These are phyloP conservation scores for Nemania diffusa DNA, from an alignment of 2,329 filamentous ascomycete genomes.

Conservation along the genomic window DNA sequence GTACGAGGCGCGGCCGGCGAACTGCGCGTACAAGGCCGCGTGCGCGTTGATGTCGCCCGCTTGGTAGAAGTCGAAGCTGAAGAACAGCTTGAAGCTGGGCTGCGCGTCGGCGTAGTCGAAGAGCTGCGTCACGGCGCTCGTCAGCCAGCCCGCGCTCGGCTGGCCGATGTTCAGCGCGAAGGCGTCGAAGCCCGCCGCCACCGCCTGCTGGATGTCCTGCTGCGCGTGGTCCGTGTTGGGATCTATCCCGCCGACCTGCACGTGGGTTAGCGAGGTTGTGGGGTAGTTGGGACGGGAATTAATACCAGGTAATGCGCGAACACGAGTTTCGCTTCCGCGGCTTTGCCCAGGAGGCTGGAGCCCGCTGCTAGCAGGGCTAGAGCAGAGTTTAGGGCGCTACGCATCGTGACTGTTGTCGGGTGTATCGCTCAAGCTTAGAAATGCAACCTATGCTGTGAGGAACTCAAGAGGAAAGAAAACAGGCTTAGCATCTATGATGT, in stretches of 20 bases:
- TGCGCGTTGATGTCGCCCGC: constrained; percentile 42
- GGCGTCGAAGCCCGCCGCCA: constrained; percentile 47
- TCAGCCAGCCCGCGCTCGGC: constrained; percentile 43
- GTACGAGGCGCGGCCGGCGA: constrained; percentile 46
- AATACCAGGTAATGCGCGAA: constrained; percentile 47
- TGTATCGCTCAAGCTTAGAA: not conserved
- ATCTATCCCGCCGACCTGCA: constrained; percentile 34
- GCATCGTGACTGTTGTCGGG: constrained; percentile 14
- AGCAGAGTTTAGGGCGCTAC: constrained; percentile 32
- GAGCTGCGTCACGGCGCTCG: constrained; percentile 44
- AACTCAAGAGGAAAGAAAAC: not conserved
- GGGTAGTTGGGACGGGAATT: not conserved
- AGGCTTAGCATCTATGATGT: not conserved
- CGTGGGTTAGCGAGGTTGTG: not conserved
- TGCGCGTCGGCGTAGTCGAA: constrained; percentile 47
- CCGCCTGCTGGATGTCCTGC: constrained; percentile 49
- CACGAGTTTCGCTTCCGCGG: constrained; percentile 43
- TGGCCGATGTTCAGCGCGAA: constrained; percentile 52
- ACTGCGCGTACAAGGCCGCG: constrained; percentile 42
- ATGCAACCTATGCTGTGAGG: not conserved
- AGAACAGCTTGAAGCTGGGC: constrained; percentile 50
- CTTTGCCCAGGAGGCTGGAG: constrained; percentile 36
- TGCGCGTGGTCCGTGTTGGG: constrained; percentile 41
- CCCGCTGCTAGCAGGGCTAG: constrained; percentile 37
- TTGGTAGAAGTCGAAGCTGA: constrained; percentile 51